Evolutionary conservation across 768 basidiomycete species (phyloP).

Genomic region (Inosperma sp.): DNA sequence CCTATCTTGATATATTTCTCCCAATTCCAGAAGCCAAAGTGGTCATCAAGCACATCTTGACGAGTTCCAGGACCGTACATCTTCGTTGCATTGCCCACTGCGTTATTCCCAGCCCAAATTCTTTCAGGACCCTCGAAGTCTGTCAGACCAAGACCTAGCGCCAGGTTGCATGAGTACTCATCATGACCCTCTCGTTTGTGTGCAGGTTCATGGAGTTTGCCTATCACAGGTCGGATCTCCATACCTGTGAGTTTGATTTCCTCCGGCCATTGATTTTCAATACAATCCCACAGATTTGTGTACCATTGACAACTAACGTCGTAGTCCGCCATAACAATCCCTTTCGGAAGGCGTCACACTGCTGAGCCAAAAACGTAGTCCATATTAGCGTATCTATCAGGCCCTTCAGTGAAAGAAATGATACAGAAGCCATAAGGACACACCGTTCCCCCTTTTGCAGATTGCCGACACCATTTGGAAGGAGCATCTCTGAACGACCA

Average conservation of each 20-base stretch:
- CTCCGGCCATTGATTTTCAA: conserved; percentile 10
- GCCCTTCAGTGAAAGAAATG: not conserved
- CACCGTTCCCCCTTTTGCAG: too few species aligned
- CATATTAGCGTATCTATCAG: conserved; percentile 1
- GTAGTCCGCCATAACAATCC: conserved; percentile 4
- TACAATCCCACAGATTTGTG: conserved; percentile 20
- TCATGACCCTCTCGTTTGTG: conserved; percentile 19
- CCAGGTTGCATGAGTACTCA: conserved; percentile 25
- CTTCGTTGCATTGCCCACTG: too few species aligned
- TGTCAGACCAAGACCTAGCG: conserved; percentile 26
- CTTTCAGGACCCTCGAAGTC: too few species aligned
- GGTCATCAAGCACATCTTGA: too few species aligned
- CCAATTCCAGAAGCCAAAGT: too few species aligned
- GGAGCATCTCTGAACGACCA: too few species aligned
- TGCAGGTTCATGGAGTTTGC: conserved; percentile 7
- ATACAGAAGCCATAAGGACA: conserved; percentile 4
- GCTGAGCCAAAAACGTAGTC: too few species aligned
- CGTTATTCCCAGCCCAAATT: too few species aligned
- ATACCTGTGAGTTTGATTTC: not conserved
- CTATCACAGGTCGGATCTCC: not conserved
- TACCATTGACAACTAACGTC: conserved; percentile 10
- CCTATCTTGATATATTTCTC: conserved; percentile 19
- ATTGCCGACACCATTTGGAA: too few species aligned
- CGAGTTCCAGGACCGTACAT: too few species aligned
- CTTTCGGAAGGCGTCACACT: not conserved